These are phyloP conservation scores for Kalaharituber pfeilii DNA, from an alignment of 2,329 filamentous ascomycete genomes.

Conservation along the genomic window DNA sequence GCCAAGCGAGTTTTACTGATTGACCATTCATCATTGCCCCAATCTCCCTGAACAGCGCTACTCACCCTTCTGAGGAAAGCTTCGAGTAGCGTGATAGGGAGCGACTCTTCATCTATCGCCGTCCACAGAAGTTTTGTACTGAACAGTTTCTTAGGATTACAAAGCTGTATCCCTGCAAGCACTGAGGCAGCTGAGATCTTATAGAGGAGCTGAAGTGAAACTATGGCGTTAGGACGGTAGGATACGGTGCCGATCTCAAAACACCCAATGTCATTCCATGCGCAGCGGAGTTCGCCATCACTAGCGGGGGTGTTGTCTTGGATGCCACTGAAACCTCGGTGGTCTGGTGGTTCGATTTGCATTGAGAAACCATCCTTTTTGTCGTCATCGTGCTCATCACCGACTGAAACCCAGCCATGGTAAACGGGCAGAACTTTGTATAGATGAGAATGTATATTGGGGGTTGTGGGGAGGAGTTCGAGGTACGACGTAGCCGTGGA, in stretches of 20 bases:
- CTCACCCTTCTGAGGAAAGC: conserved; percentile 3
- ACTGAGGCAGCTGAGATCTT: background rate
- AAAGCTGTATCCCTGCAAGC: background rate
- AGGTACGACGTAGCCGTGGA: conserved; percentile 19
- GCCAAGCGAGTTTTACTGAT: background rate
- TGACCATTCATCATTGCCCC: background rate
- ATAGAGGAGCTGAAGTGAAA: conserved; percentile 4
- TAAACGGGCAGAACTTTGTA: conserved; percentile 6
- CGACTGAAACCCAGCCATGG: background rate
- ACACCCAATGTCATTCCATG: conserved; percentile 16
- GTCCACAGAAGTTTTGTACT: background rate
- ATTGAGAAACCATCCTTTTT: background rate
- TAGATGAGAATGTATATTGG: conserved; percentile 4
- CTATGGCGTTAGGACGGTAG: conserved; percentile 7
- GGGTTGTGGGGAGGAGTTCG: conserved; percentile 17
- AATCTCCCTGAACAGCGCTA: conserved; percentile 2
- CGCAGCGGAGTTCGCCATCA: conserved; percentile 17
- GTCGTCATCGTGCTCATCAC: background rate
- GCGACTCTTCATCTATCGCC: background rate
- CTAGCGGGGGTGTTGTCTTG: conserved; percentile 13
- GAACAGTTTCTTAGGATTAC: background rate
- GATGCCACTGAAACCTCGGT: background rate
- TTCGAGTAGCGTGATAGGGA: background rate
- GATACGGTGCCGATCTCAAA: conserved; percentile 12
- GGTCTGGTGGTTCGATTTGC: conserved; percentile 2